These are phyloP conservation scores for Aspergillus ochraceus DNA, from an alignment of 2,329 filamentous ascomycete species.

Conservation along the genomic window DNA sequence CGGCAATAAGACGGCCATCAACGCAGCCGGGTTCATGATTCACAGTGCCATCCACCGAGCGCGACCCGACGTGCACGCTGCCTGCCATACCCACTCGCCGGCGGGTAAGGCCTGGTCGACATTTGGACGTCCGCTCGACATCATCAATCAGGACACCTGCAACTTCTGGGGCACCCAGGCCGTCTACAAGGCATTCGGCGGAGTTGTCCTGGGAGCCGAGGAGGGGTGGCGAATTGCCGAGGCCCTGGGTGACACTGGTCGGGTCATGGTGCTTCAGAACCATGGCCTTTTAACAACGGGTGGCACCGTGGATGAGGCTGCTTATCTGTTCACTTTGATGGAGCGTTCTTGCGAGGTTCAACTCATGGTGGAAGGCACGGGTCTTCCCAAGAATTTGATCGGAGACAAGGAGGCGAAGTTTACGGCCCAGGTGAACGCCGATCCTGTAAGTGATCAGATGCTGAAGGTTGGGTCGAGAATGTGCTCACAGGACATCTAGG, in stretches of 20 bases:
- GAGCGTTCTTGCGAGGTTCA: constrained; percentile 70
- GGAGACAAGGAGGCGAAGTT: constrained; percentile 41
- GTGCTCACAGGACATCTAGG: too few relatives aligned
- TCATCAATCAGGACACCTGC: constrained; percentile 40
- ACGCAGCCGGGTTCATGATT: constrained; percentile 50
- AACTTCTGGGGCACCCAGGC: constrained; percentile 28
- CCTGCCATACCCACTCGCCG: constrained; percentile 47
- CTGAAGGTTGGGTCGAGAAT: too few relatives aligned
- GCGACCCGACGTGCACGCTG: constrained; percentile 47
- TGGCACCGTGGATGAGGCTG: constrained; percentile 70
- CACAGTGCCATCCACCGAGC: constrained; percentile 48
- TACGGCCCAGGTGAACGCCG: constrained; percentile 2
- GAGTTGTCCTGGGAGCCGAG: constrained; percentile 46
- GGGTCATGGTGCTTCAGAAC: constrained; percentile 29
- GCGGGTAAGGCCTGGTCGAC: constrained; percentile 47
- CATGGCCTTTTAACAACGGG: constrained; percentile 59
- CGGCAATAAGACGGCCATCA: constrained; percentile 37
- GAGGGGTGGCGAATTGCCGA: constrained; percentile 48
- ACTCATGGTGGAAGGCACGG: constrained; percentile 66
- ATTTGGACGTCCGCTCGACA: constrained; percentile 45
- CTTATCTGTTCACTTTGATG: constrained; percentile 67
- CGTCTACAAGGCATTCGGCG: constrained; percentile 47
- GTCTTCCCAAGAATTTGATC: constrained; percentile 52
- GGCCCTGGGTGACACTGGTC: constrained; percentile 21
- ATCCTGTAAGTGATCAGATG: too few relatives aligned